Percentiles rank a stretch among this genome's conserved stretches.
These are phyloP conservation scores for Aureobasidium subglaciale DNA, from an alignment of 2,329 filamentous ascomycete species.

Conservation along the genomic window DNA sequence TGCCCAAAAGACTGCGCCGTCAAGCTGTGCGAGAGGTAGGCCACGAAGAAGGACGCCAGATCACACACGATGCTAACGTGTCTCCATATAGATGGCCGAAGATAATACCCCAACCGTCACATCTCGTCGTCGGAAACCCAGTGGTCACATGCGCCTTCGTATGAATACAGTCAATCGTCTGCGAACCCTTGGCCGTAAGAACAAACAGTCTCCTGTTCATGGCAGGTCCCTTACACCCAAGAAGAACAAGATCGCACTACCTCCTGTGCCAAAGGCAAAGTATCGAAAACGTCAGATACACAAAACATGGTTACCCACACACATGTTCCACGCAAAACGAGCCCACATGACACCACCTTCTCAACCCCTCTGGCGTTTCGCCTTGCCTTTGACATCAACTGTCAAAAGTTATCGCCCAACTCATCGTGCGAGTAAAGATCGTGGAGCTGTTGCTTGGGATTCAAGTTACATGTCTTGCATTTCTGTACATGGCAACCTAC, in stretches of 20 bases:
- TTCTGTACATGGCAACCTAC: conserved; percentile 59
- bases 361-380: conserved; percentile 82
- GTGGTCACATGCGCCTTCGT: conserved; percentile 50
- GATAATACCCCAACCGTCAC: conserved; percentile 85
- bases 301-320: conserved; percentile 93
- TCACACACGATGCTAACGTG: background rate
- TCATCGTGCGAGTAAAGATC: conserved; percentile 67
- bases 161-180: conserved; percentile 70
- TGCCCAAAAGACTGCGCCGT: conserved; percentile 68
- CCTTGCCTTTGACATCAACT: conserved; percentile 75
- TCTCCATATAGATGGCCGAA: conserved; percentile 69
- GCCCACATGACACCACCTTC: conserved; percentile 78
- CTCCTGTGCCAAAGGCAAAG: conserved; percentile 55
- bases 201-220: conserved; percentile 26
- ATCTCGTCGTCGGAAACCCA: conserved; percentile 54
- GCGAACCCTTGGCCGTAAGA: conserved; percentile 51
- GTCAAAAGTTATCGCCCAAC: conserved; percentile 85
- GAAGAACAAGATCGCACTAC: conserved; percentile 61
- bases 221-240: conserved; percentile 57
- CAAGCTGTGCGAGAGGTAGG: conserved; percentile 57
- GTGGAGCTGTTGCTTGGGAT: conserved; percentile 83
- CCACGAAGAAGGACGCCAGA: background rate
- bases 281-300: conserved; percentile 79
- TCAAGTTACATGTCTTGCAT: conserved; percentile 91
- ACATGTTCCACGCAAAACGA: conserved; percentile 87